Evolutionary conservation across 148 eudicot species (phyloP).

Genomic region (Rhododendron williamsianum): DNA sequence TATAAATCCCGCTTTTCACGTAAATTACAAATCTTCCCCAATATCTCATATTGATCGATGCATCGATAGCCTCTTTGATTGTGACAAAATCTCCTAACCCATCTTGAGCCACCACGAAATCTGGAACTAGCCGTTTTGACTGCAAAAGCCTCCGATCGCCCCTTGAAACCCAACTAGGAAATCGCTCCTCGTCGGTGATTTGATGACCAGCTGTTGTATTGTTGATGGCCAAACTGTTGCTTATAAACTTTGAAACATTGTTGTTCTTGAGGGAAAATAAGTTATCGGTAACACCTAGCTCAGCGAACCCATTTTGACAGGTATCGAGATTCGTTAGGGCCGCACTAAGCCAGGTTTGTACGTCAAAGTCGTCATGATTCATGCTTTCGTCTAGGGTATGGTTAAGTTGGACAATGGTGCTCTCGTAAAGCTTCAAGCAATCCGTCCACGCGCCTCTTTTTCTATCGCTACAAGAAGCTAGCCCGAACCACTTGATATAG

Average conservation of each 20-base stretch:
- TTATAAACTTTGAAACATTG: background rate
- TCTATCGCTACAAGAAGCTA: no score
- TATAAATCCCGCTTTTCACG: background rate
- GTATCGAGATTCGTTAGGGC: slow-evolving; percentile 56
- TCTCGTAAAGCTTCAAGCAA: background rate
- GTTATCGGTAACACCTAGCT: slow-evolving; percentile 29
- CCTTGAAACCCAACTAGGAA: background rate
- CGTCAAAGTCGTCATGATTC: slow-evolving; percentile 27
- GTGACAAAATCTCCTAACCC: background rate
- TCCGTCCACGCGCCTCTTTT: background rate
- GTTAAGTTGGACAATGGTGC: background rate
- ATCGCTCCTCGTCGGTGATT: background rate
- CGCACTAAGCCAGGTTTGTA: slow-evolving; percentile 70
- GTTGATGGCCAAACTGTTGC: background rate
- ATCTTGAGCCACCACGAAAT: slow-evolving; percentile 3
- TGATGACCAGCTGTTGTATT: background rate
- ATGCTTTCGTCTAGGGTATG: slow-evolving; percentile 19
- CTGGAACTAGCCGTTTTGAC: background rate
- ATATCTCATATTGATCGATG: background rate
- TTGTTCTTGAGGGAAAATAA: background rate
- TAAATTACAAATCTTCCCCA: background rate
- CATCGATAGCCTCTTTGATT: background rate
- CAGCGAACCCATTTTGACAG: slow-evolving; percentile 46
- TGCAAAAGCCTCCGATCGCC: background rate
- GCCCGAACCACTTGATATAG: background rate